Evolutionary conservation across 192 early-diverging fungal species (phyloP).

Genomic region (Oehlia diaphana): DNA sequence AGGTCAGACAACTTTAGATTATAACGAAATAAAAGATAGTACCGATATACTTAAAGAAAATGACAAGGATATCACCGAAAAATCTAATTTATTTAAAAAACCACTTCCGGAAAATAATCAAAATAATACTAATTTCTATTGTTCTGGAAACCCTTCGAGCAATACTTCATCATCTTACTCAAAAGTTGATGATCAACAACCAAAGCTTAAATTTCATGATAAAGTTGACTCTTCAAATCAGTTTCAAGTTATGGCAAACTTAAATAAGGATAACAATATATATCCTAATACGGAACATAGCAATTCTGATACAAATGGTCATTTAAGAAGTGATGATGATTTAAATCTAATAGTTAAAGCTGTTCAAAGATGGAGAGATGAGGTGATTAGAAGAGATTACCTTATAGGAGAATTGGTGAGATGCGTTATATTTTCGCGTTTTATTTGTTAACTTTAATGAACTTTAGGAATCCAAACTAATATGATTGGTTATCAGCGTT

Average conservation of each 20-base stretch:
- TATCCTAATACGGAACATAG: no score
- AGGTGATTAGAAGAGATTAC: not conserved
- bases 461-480: not conserved
- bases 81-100: no score
- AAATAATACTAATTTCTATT: not conserved
- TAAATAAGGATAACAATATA: no score
- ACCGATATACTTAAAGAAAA: not conserved
- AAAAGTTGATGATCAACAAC: no score
- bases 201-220: no score
- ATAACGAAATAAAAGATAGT: not conserved
- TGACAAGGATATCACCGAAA: not conserved
- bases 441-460: not conserved
- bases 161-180: no score
- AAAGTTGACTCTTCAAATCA: no score
- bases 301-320: not conserved
- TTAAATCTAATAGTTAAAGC: conserved; percentile 1
- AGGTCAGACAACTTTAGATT: not conserved
- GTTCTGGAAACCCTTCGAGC: no score
- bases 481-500: not conserved
- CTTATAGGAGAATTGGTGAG: conserved; percentile 13
- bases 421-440: not conserved
- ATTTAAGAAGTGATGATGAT: not conserved
- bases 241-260: no score
- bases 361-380: conserved; percentile 14
- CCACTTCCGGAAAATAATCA: no score